Conservation (phyloP, 169 alveolate genomes). For the Perkinsus olseni region DNA sequence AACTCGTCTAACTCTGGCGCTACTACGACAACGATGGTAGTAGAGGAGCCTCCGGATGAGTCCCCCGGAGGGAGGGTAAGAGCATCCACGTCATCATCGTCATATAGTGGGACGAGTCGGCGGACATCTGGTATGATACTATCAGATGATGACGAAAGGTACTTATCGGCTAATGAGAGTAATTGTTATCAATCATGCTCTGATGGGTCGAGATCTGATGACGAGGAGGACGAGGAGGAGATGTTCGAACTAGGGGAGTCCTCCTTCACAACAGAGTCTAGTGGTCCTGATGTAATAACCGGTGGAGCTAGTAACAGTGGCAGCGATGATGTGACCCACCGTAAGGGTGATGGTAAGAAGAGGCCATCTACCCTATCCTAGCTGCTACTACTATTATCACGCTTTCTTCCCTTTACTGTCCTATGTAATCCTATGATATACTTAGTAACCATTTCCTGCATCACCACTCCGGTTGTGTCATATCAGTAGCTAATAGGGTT, state of each 20-base stretch:
- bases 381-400: too few relatives aligned
- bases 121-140: background rate
- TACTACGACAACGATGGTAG: too few relatives aligned
- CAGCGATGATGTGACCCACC: background rate
- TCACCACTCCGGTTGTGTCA: background rate
- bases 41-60: background rate
- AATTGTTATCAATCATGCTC: background rate
- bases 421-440: background rate
- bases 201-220: background rate
- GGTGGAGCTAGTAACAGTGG: background rate
- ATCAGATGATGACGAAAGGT: background rate
- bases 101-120: background rate
- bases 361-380: background rate
- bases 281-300: background rate
- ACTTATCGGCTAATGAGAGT: background rate
- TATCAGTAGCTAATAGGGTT: too few relatives aligned
- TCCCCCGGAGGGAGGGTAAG: background rate
- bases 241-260: too few relatives aligned
- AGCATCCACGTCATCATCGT: background rate
- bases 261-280: background rate
- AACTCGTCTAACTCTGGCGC: too few relatives aligned
- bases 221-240: background rate
- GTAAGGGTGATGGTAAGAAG: background rate
- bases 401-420: too few relatives aligned
- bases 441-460: background rate